Evolutionary conservation across 495 filamentous ascomycete species (phyloP).

Genomic region (Aspergillus indologenus): DNA sequence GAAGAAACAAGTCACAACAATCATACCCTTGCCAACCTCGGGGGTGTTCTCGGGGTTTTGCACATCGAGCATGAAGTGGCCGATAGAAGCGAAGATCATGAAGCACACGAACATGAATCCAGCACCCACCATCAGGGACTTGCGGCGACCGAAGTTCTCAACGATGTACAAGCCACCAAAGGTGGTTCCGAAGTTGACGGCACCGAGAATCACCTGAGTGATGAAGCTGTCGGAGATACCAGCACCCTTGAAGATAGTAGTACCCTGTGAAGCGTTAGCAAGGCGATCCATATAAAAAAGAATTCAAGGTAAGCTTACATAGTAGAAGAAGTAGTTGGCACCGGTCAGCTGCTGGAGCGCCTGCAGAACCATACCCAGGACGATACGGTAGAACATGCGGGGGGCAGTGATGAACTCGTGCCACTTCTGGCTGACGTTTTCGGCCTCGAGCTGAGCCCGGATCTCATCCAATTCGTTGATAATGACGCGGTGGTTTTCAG

Average conservation of each 20-base stretch:
- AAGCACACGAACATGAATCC: constrained; percentile 68
- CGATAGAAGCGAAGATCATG: constrained; percentile 67
- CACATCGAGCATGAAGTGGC: constrained; percentile 61
- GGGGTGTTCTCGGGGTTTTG: constrained; percentile 52
- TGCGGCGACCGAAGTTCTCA: constrained; percentile 67
- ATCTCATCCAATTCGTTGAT: constrained; percentile 65
- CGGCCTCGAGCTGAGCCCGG: constrained; percentile 55
- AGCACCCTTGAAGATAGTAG: constrained; percentile 67
- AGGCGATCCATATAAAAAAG: not conserved
- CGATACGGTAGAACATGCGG: constrained; percentile 68
- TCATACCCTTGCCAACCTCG: constrained; percentile 66
- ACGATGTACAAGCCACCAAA: constrained; percentile 70
- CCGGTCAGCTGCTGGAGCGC: constrained; percentile 66
- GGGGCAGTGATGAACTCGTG: constrained; percentile 67
- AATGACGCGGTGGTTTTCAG: constrained; percentile 60
- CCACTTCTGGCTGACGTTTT: constrained; percentile 58
- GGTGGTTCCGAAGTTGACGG: constrained; percentile 70
- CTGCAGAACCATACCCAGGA: constrained; percentile 66
- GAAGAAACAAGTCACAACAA: constrained; percentile 70
- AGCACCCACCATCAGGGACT: constrained; percentile 63
- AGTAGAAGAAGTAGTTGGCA: constrained; percentile 79
- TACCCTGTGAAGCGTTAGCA: constrained; percentile 49
- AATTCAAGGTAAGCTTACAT: constrained; percentile 47
- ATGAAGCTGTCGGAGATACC: constrained; percentile 68
- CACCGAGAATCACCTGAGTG: constrained; percentile 69